Evolutionary conservation across 2,329 filamentous ascomycete species (phyloP), one percentile per base, ranked within the genome.

Genomic region (Cercospora beticola): DNA sequence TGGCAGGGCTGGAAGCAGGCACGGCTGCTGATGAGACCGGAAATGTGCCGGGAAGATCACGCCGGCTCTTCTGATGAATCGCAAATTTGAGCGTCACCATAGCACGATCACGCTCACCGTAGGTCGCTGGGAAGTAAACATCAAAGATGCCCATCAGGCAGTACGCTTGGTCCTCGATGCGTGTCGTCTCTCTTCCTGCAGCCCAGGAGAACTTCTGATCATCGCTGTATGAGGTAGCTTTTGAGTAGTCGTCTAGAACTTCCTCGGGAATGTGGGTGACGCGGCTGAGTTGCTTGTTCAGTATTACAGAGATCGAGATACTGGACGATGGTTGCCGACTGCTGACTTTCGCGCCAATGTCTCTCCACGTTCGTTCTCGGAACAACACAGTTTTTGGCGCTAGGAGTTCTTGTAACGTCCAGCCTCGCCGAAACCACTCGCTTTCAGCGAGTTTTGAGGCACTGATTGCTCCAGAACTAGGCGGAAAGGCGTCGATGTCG

Each of bases 371-470:
- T 66, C 46, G 16, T 14, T 26, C 40, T 56, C 64, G 68, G 49
- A 73, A 71, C 6, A 64, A 33, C 3, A 71, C 62, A 3, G 30
- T 52, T 5, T 31, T 30, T 3, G 71, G 71, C 16, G 70, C 70
- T 21, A 72, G 58, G 5, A 43, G 36, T 43, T 43, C 36, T 7
- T 43, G 36, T 43, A 43, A 43, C 1, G 36, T 43, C 36, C 36
- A 74, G 69, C 71, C 71, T 30, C 71, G 21, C 9, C 30, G 26
- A 18, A 59, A 59, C 56, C 56, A 59, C n/a, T 59, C 23, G 30
- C 56, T 59, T 59, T 59, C 56, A 28, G 56, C 21, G 10, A 31
- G 21, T 18, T 28, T 18, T 18, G 36, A 43, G 36, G 36, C 16
- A 43, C 36, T 43, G 36, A 43, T n/a, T 5, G 36, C 16, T n/a